These are phyloP conservation scores for Phellinidium pouzarii DNA, from an alignment of 1,284 basidiomycete genomes.

Conservation along the genomic window DNA sequence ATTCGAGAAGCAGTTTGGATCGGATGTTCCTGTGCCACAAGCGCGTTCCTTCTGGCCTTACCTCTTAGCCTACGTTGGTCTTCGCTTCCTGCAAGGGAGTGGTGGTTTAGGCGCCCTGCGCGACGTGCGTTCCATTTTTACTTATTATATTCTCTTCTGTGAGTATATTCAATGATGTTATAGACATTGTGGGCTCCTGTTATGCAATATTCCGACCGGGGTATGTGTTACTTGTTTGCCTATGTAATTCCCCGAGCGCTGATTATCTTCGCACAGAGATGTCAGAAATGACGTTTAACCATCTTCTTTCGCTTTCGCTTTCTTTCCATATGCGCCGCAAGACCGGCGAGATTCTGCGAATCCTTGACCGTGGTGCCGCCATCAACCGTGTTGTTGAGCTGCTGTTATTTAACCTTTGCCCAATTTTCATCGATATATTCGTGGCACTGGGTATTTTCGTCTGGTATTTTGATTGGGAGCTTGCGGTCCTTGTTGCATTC, in stretches of 20 bases:
- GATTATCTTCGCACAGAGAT: slow-evolving; percentile 43
- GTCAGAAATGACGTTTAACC: slow-evolving; percentile 73
- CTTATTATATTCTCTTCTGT: background rate
- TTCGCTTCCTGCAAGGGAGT: slow-evolving; percentile 62
- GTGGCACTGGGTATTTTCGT: slow-evolving; percentile 63
- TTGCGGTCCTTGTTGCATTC: slow-evolving; percentile 64
- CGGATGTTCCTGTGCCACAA: background rate
- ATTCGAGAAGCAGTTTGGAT: slow-evolving; percentile 41
- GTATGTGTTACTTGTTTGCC: slow-evolving; percentile 26
- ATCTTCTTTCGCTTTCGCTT: slow-evolving; percentile 75
- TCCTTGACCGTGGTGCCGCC: slow-evolving; percentile 55
- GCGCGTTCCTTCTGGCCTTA: slow-evolving; percentile 51
- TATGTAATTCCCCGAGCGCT: background rate
- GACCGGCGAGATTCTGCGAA: slow-evolving; percentile 61
- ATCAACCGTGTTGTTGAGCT: slow-evolving; percentile 50
- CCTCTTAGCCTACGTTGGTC: slow-evolving; percentile 52
- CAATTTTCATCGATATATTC: slow-evolving; percentile 73
- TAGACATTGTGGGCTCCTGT: slow-evolving; percentile 76
- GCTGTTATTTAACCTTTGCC: slow-evolving; percentile 73
- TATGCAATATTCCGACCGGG: slow-evolving; percentile 78
- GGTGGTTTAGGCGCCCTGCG: slow-evolving; percentile 67
- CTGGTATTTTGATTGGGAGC: slow-evolving; percentile 58
- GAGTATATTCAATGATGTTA: slow-evolving; percentile 6
- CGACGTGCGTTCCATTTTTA: slow-evolving; percentile 40
- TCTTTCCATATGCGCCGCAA: slow-evolving; percentile 76